A percentile compares a stretch with the other conserved stretches of the same genome.
Evolutionary conservation across 1,284 basidiomycete genomes (phyloP).

Genomic region (Rhodotorula sp.): DNA sequence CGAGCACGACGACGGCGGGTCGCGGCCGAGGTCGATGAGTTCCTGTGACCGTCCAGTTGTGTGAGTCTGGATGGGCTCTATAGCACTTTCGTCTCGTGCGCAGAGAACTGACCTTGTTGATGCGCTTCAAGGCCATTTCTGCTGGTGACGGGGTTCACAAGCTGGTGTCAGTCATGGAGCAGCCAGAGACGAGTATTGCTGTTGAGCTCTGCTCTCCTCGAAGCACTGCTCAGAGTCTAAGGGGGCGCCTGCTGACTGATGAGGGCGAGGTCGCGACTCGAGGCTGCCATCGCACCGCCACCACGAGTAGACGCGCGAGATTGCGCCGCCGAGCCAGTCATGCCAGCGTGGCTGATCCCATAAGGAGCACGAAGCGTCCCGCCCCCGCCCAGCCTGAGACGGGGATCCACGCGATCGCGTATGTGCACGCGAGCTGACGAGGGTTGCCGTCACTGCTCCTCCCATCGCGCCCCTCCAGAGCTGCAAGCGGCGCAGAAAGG

Average conservation of each 20-base stretch:
- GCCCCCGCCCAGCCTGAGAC: too few relatives aligned
- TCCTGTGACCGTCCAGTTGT: slow-evolving; percentile 60
- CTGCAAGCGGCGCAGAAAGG: not conserved
- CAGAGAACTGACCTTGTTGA: slow-evolving; percentile 74
- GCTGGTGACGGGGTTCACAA: not conserved
- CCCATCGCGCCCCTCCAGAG: too few relatives aligned
- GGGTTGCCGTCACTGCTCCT: not conserved
- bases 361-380: too few relatives aligned
- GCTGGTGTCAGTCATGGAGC: not conserved
- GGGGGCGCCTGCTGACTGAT: too few relatives aligned
- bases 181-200: too few relatives aligned
- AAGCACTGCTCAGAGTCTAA: too few relatives aligned
- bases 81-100: not conserved
- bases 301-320: too few relatives aligned
- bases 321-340: too few relatives aligned
- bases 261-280: too few relatives aligned
- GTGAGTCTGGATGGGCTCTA: not conserved
- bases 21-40: slow-evolving; percentile 93
- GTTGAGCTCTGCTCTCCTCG: not conserved
- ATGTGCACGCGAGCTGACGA: not conserved
- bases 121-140: slow-evolving; percentile 91
- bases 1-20: slow-evolving; percentile 95
- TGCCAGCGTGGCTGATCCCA: too few relatives aligned
- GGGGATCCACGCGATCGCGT: too few relatives aligned
- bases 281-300: too few relatives aligned